These are phyloP conservation scores for Pseudocercospora pini-densiflorae DNA, from an alignment of 2,329 filamentous ascomycete genomes.

Conservation along the genomic window DNA sequence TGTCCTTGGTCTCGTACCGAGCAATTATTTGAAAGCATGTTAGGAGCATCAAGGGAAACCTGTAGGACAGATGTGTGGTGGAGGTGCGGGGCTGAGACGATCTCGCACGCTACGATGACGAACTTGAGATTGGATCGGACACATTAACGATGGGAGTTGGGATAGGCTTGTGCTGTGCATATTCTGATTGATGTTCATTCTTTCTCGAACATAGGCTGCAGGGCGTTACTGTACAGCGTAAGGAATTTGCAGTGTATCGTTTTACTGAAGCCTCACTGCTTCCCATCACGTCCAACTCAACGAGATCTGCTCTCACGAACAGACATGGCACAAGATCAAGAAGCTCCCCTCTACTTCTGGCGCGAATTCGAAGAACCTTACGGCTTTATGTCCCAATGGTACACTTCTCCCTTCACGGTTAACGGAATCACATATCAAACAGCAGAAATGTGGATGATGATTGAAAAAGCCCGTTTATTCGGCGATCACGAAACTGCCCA, in stretches of 20 bases:
- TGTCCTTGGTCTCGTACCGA: constrained; percentile 64
- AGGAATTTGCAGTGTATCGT: not conserved
- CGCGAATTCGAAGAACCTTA: constrained; percentile 48
- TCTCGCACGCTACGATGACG: not conserved
- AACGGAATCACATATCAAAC: constrained; percentile 44
- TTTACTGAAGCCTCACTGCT: not conserved
- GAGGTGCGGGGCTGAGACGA: not conserved
- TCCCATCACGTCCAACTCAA: too few relatives aligned
- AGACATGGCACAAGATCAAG: not conserved
- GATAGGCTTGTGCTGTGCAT: not conserved
- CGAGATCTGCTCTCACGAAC: not conserved
- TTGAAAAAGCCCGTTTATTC: constrained; percentile 50
- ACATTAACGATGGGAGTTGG: not conserved
- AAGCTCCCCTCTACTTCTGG: constrained; percentile 44
- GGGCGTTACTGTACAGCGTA: not conserved
- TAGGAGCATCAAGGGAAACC: constrained; percentile 30
- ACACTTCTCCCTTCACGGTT: constrained; percentile 54
- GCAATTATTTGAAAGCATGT: constrained; percentile 68
- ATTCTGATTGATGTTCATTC: not conserved
- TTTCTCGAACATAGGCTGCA: not conserved
- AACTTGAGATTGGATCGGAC: not conserved
- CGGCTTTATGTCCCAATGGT: constrained; percentile 69
- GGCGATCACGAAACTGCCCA: constrained; percentile 50
- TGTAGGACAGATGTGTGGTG: not conserved
- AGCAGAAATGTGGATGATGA: constrained; percentile 56